These are phyloP conservation scores for Candida pseudofarinosa DNA, from an alignment of 805 yeast genomes.

Conservation along the genomic window DNA sequence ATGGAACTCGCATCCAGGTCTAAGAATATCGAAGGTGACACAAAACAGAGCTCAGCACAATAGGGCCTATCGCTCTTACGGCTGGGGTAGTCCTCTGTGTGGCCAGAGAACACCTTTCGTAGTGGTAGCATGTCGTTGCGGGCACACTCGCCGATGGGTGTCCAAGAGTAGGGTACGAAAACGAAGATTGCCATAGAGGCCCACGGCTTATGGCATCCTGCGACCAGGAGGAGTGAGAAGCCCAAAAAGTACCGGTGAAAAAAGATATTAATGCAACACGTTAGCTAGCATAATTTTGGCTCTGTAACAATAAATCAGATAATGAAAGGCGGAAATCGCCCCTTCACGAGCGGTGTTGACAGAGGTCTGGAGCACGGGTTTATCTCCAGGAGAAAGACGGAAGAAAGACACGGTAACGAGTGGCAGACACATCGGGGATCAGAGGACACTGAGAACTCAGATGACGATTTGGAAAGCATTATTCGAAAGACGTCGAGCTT, in stretches of 20 bases:
- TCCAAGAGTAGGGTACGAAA: too few species aligned
- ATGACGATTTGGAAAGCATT: slow-evolving; percentile 17
- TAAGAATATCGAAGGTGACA: too few species aligned
- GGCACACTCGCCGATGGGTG: too few species aligned
- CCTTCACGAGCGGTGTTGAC: not conserved
- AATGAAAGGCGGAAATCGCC: not conserved
- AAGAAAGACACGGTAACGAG: not conserved
- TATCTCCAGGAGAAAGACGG: not conserved
- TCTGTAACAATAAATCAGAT: not conserved
- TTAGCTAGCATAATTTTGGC: not conserved
- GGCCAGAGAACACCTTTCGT: too few species aligned
- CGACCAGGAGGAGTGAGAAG: not conserved
- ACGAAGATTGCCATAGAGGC: too few species aligned
- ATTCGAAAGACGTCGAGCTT: slow-evolving; percentile 18
- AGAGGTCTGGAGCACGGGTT: not conserved
- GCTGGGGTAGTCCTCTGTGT: too few species aligned
- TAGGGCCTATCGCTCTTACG: too few species aligned
- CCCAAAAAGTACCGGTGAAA: not conserved
- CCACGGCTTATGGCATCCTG: too few species aligned
- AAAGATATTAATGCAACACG: not conserved
- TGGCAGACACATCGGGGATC: not conserved
- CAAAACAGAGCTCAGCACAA: too few species aligned
- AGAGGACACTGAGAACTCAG: not conserved
- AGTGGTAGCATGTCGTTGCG: too few species aligned
- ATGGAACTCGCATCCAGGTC: too few species aligned